These are phyloP conservation scores for Zygoascus sp. DNA, from an alignment of 1,139 yeast genomes.

Conservation along the genomic window DNA sequence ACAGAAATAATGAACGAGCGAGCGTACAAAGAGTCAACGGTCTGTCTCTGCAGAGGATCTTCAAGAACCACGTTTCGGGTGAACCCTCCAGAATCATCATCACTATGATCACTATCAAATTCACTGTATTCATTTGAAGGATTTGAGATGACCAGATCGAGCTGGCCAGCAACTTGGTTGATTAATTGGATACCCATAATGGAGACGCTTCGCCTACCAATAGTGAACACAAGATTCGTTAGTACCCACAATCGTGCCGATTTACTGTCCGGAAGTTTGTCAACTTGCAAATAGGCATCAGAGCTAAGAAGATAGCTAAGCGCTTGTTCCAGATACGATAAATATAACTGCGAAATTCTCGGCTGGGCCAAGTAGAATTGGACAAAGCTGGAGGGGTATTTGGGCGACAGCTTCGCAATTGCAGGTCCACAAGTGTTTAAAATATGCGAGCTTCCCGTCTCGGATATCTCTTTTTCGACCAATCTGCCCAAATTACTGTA, in stretches of 20 bases:
- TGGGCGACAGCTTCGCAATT: neutral
- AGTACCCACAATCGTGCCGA: slow-evolving; percentile 1
- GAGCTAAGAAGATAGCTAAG: neutral
- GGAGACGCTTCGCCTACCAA: slow-evolving; percentile 1
- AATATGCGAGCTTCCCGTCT: neutral
- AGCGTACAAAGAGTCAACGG: slow-evolving; percentile 13
- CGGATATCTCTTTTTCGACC: neutral
- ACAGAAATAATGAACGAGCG: slow-evolving; percentile 14
- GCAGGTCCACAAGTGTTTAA: slow-evolving; percentile 1
- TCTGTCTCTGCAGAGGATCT: neutral
- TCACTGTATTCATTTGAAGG: neutral
- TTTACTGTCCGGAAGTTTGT: neutral
- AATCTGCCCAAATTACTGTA: neutral
- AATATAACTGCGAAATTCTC: neutral
- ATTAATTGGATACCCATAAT: neutral
- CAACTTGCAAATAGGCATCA: neutral
- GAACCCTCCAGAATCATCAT: neutral
- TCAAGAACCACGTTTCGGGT: neutral
- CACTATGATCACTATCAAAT: slow-evolving; percentile 7
- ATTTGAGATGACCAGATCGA: slow-evolving; percentile 7
- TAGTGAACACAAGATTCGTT: neutral
- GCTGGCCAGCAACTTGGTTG: neutral
- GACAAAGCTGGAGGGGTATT: slow-evolving; percentile 1
- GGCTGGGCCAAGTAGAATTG: slow-evolving; percentile 5
- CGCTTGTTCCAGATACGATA: neutral